These are phyloP conservation scores for Dioscorea alata DNA, from an alignment of 106 monocot species.

Conservation along the genomic window DNA sequence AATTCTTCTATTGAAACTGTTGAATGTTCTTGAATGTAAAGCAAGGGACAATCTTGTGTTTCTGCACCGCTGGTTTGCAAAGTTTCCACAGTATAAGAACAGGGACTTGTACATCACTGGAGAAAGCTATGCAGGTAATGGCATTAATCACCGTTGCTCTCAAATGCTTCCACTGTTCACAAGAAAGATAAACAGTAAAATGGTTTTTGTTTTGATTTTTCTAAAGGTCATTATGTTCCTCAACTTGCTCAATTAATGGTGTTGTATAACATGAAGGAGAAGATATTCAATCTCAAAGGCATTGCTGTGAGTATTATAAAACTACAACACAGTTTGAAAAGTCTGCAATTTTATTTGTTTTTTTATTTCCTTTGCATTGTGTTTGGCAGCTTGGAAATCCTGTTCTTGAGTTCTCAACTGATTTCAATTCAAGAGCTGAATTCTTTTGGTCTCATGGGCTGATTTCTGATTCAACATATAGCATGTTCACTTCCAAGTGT, in stretches of 20 bases:
- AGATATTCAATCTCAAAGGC: constrained; percentile 85
- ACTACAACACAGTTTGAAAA: neutral
- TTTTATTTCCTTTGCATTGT: neutral
- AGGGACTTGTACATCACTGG: constrained; percentile 9
- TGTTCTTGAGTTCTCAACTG: constrained; percentile 87
- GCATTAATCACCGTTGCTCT: neutral
- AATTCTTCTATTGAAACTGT: constrained; percentile 1
- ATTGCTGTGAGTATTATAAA: constrained; percentile 44
- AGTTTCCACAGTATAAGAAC: constrained; percentile 11
- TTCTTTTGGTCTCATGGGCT: constrained; percentile 98
- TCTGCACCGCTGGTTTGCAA: constrained; percentile 7
- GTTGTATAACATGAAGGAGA: constrained; percentile 57
- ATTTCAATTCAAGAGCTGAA: constrained; percentile 95
- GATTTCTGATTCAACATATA: constrained; percentile 86
- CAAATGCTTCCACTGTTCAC: neutral
- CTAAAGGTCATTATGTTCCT: constrained; percentile 49
- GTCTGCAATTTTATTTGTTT: neutral
- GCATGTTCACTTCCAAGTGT: constrained; percentile 66
- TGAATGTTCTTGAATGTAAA: constrained; percentile 25
- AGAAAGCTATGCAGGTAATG: constrained; percentile 11
- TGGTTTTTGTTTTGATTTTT: neutral
- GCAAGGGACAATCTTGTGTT: constrained; percentile 42
- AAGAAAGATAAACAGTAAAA: neutral
- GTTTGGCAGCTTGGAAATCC: constrained; percentile 75
- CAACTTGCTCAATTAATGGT: constrained; percentile 91